Evolutionary conservation across 345 rosid genomes (phyloP).

Genomic region (Populus deltoides): DNA sequence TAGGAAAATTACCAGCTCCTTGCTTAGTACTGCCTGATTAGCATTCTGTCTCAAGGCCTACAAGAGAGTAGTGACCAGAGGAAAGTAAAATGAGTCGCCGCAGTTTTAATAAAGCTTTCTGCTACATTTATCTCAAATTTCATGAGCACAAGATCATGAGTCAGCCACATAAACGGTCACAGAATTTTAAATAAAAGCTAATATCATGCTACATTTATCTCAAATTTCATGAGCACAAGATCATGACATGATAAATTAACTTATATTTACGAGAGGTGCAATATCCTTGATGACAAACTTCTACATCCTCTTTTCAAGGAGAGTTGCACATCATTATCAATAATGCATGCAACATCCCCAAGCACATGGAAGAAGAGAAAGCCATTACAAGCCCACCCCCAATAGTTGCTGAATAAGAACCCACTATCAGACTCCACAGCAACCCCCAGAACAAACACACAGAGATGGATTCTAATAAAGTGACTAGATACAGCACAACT

Average conservation of each 20-base stretch:
- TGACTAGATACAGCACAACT: too few relatives aligned
- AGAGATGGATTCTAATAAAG: too few relatives aligned
- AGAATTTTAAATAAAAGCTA: too few relatives aligned
- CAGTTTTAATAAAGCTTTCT: too few relatives aligned
- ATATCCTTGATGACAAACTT: not conserved
- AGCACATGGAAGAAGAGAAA: too few relatives aligned
- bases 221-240: not conserved
- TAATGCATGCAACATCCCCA: not conserved
- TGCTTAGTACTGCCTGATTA: constrained; percentile 75
- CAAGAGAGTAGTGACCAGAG: not conserved
- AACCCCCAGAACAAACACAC: too few relatives aligned
- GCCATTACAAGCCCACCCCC: too few relatives aligned
- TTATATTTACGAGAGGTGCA: not conserved
- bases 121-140: too few relatives aligned
- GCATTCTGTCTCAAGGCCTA: constrained; percentile 55
- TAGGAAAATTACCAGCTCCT: constrained; percentile 56
- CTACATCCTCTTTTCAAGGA: not conserved
- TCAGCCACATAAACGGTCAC: not conserved
- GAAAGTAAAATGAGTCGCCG: constrained; percentile 13
- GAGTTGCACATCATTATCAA: not conserved
- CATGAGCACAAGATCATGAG: too few relatives aligned
- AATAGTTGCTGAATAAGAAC: too few relatives aligned
- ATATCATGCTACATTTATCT: too few relatives aligned
- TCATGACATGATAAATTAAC: not conserved
- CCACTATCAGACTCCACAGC: too few relatives aligned